A percentile compares a stretch with the other conserved stretches of the same genome.
Conservation (phyloP, 352 stramenopile genomes). For the Globisporangium nagaii region DNA sequence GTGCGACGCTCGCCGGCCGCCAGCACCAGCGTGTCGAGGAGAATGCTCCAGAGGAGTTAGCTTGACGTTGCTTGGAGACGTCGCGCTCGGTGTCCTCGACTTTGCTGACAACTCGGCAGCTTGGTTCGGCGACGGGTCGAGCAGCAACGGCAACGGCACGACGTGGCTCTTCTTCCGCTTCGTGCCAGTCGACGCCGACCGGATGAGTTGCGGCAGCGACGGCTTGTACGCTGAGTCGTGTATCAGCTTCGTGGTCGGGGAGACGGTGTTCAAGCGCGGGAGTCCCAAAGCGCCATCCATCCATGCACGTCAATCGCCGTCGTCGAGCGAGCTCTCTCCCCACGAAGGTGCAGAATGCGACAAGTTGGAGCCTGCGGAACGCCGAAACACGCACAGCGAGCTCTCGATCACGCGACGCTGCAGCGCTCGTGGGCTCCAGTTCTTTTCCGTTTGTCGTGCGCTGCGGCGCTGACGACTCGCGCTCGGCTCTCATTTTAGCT, state of each 20-base stretch:
- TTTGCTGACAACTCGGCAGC: not conserved
- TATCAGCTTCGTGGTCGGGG: not conserved
- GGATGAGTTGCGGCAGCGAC: not conserved
- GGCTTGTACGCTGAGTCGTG: not conserved
- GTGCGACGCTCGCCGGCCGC: not conserved
- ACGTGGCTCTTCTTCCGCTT: conserved; percentile 8
- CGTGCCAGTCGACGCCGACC: not conserved
- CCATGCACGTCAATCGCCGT: not conserved
- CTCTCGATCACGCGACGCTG: too few species aligned
- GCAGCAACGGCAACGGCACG: not conserved
- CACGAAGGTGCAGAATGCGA: not conserved
- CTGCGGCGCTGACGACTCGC: too few species aligned
- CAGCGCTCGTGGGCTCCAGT: not conserved
- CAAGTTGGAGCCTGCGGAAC: not conserved
- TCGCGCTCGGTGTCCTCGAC: not conserved
- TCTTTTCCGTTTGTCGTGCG: too few species aligned
- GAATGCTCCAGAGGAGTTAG: not conserved
- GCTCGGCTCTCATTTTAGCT: too few species aligned
- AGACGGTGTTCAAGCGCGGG: not conserved
- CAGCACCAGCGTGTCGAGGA: not conserved
- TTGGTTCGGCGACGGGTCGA: not conserved
- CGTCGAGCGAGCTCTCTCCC: not conserved
- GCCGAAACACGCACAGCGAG: too few species aligned
- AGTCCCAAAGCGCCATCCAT: not conserved
- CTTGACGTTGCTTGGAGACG: not conserved